A percentile compares a stretch with the other conserved stretches of the same genome.
These are phyloP conservation scores for Suillus spraguei DNA, from an alignment of 768 basidiomycete species.

Conservation along the genomic window DNA sequence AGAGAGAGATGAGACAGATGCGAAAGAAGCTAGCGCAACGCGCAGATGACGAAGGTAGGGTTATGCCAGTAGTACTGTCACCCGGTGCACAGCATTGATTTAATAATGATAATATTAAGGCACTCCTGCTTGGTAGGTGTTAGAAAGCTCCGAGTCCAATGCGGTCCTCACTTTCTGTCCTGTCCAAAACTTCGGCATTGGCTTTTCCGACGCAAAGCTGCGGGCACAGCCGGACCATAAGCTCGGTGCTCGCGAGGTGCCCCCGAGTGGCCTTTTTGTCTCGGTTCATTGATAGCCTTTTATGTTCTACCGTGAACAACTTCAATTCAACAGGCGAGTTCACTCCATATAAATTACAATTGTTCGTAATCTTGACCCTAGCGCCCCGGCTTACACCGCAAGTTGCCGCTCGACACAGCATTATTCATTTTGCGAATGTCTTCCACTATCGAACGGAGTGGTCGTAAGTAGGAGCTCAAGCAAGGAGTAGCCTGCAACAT, in stretches of 20 bases:
- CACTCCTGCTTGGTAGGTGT: slow-evolving; percentile 65
- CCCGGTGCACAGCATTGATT: slow-evolving; percentile 52
- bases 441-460: slow-evolving; percentile 90
- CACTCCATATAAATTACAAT: too few species aligned
- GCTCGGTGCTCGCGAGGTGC: too few species aligned
- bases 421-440: slow-evolving; percentile 45
- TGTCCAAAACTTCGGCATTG: not conserved
- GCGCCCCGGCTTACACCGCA: slow-evolving; percentile 64
- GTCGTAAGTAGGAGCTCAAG: slow-evolving; percentile 41
- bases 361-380: too few species aligned
- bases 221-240: slow-evolving; percentile 34
- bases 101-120: slow-evolving; percentile 37
- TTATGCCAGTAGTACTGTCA: too few species aligned
- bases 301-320: too few species aligned
- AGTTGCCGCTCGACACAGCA: slow-evolving; percentile 83
- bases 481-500: slow-evolving; percentile 50
- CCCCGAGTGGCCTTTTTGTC: too few species aligned
- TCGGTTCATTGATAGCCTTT: too few species aligned
- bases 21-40: not conserved
- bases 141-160: slow-evolving; percentile 67
- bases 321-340: slow-evolving; percentile 63
- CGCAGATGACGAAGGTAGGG: not conserved
- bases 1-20: not conserved
- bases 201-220: not conserved
- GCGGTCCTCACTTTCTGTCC: slow-evolving; percentile 40